Evolutionary conservation across 352 stramenopile species (phyloP).

Genomic region (Pilasporangium apinafurcum): DNA sequence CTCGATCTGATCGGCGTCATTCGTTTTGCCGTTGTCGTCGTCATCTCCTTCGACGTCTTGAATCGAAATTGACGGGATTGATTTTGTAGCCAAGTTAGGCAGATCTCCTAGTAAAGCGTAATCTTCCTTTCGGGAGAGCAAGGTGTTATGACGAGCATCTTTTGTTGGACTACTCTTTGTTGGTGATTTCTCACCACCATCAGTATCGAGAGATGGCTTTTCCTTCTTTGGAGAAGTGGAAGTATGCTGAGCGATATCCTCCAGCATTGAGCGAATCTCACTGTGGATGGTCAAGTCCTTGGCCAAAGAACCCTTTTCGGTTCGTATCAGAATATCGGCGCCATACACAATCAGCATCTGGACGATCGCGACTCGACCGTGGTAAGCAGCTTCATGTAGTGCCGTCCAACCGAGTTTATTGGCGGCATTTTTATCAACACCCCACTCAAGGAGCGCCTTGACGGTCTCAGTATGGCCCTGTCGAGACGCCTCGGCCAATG

Average conservation of each 20-base stretch:
- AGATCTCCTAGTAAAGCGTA: slow-evolving; percentile 75
- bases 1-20: slow-evolving; percentile 26
- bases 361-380: slow-evolving; percentile 67
- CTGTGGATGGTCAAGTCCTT: slow-evolving; percentile 75
- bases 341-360: slow-evolving; percentile 76
- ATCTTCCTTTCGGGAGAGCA: slow-evolving; percentile 74
- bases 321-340: slow-evolving; percentile 57
- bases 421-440: slow-evolving; percentile 68
- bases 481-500: slow-evolving; percentile 61
- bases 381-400: slow-evolving; percentile 73
- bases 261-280: slow-evolving; percentile 72
- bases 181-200: slow-evolving; percentile 5
- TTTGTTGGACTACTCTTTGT: slow-evolving; percentile 32
- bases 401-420: slow-evolving; percentile 77
- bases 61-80: slow-evolving; percentile 39
- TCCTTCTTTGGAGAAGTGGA: slow-evolving; percentile 21
- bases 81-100: slow-evolving; percentile 33
- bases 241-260: slow-evolving; percentile 49
- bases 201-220: neutral
- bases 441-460: slow-evolving; percentile 73
- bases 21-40: slow-evolving; percentile 18
- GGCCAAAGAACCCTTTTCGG: slow-evolving; percentile 56
- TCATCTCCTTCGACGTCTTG: slow-evolving; percentile 30
- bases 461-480: slow-evolving; percentile 58
- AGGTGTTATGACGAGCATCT: slow-evolving; percentile 2